Evolutionary conservation across 2,329 filamentous ascomycete genomes (phyloP).

Genomic region (Penicillium glabrum): DNA sequence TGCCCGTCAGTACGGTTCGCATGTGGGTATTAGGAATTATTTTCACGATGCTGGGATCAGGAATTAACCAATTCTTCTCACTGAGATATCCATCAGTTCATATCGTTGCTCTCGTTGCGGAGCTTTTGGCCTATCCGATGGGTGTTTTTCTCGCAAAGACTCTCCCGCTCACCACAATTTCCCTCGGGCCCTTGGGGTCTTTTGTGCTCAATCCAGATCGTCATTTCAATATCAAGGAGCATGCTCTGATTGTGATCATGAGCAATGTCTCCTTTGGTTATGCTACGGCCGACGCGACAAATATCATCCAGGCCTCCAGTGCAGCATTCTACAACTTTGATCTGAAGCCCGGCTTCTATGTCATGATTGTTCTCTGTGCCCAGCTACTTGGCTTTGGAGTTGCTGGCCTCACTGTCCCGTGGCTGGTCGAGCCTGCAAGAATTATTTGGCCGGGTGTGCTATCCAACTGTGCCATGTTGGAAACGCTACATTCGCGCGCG

Average conservation of each 20-base stretch:
- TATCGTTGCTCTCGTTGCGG: constrained; percentile 48
- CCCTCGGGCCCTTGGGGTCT: constrained; percentile 20
- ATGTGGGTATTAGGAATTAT: constrained; percentile 49
- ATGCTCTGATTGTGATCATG: constrained; percentile 50
- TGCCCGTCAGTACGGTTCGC: constrained; percentile 30
- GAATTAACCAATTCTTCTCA: constrained; percentile 50
- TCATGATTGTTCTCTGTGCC: constrained; percentile 38
- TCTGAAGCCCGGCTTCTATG: constrained; percentile 39
- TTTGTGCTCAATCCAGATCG: background rate
- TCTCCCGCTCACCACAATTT: constrained; percentile 37
- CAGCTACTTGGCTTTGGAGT: constrained; percentile 43
- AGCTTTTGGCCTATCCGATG: constrained; percentile 46
- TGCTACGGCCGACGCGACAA: constrained; percentile 47
- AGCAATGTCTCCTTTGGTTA: constrained; percentile 52
- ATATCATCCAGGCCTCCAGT: constrained; percentile 45
- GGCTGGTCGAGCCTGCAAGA: constrained; percentile 39
- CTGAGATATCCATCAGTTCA: constrained; percentile 49
- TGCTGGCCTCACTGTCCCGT: constrained; percentile 38
- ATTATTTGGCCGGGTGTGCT: constrained; percentile 44
- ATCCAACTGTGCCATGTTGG: constrained; percentile 40
- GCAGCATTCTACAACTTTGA: constrained; percentile 42
- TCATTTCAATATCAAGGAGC: constrained; percentile 51
- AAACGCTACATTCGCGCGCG: constrained; percentile 38
- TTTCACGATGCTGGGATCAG: constrained; percentile 44
- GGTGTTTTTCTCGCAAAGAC: constrained; percentile 42